A percentile compares a stretch with the other conserved stretches of the same genome.
These are phyloP conservation scores for Pythium inflatum DNA, from an alignment of 352 stramenopile genomes.

Conservation along the genomic window DNA sequence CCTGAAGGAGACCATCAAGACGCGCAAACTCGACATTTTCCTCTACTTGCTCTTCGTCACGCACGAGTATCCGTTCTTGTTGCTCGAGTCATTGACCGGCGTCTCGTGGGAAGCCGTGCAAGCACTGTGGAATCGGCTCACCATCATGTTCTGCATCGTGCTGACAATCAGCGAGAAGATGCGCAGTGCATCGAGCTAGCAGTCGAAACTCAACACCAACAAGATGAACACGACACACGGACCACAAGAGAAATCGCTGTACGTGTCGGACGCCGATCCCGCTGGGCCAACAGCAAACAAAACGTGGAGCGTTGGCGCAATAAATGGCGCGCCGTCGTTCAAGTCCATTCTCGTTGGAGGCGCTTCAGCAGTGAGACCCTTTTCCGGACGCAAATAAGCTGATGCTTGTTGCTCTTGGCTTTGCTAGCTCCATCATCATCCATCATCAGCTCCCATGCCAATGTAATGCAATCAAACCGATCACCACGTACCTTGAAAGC, in stretches of 20 bases:
- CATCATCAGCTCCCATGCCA: no score
- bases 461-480: no score
- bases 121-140: conserved; percentile 28
- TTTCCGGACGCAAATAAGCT: no score
- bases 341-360: conserved; percentile 15
- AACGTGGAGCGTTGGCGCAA: not conserved
- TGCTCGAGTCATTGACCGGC: not conserved
- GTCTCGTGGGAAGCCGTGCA: conserved; percentile 22
- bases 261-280: conserved; percentile 10
- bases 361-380: no score
- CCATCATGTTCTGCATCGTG: conserved; percentile 24
- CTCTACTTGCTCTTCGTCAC: conserved; percentile 39
- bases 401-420: no score
- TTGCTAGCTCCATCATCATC: no score
- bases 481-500: no score
- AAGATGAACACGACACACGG: conserved; percentile 16
- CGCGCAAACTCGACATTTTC: conserved; percentile 29
- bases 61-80: conserved; percentile 50
- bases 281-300: not conserved
- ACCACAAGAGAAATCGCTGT: conserved; percentile 19
- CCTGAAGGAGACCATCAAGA: conserved; percentile 1
- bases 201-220: conserved; percentile 22
- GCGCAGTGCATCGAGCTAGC: no score
- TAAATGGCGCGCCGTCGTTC: not conserved
- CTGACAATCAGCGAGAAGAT: conserved; percentile 24